phyloP scores from a whole-genome alignment of 2,329 filamentous ascomycete species.

The Magnaporthiopsis incrustans region DNA sequence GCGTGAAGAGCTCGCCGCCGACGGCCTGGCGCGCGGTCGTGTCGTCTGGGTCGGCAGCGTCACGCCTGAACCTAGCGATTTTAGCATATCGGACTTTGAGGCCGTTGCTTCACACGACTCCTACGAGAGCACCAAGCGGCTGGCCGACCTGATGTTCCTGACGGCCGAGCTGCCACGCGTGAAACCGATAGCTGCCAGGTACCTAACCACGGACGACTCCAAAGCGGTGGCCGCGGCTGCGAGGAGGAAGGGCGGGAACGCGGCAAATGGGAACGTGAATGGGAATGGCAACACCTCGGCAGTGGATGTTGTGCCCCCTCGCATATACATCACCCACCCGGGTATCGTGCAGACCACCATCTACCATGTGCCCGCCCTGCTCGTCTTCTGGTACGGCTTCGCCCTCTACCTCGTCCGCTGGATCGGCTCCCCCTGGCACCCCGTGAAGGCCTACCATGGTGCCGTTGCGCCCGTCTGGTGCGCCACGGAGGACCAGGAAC shows the following conservation, averaged over 20 bases:
- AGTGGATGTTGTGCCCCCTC: constrained; percentile 34
- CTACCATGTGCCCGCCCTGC: constrained; percentile 61
- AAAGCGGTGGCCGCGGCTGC: constrained; percentile 7
- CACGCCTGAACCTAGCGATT: constrained; percentile 63
- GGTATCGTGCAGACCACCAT: constrained; percentile 80
- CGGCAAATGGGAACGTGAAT: constrained; percentile 4
- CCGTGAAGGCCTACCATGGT: constrained; percentile 65
- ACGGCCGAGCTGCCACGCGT: constrained; percentile 62
- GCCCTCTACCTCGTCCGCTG: constrained; percentile 65
- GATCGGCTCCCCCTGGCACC: constrained; percentile 85
- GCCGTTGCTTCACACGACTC: constrained; percentile 52
- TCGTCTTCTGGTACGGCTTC: constrained; percentile 57
- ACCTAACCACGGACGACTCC: constrained; percentile 34
- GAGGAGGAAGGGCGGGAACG: neutral
- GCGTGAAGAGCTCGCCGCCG: constrained; percentile 15
- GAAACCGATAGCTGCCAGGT: constrained; percentile 46
- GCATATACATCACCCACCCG: constrained; percentile 74
- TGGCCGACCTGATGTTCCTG: constrained; percentile 77
- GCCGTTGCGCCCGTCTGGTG: constrained; percentile 73
- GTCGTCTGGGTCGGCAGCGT: constrained; percentile 85
- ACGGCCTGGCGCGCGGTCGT: constrained; percentile 44
- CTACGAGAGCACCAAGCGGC: constrained; percentile 82
- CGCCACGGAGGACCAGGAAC: constrained; percentile 56
- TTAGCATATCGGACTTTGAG: constrained; percentile 44
- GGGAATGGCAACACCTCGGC: constrained; percentile 4